These are phyloP conservation scores for Nakaseomyces kungkrabaensis DNA, from an alignment of 1,139 yeast genomes.

Conservation along the genomic window DNA sequence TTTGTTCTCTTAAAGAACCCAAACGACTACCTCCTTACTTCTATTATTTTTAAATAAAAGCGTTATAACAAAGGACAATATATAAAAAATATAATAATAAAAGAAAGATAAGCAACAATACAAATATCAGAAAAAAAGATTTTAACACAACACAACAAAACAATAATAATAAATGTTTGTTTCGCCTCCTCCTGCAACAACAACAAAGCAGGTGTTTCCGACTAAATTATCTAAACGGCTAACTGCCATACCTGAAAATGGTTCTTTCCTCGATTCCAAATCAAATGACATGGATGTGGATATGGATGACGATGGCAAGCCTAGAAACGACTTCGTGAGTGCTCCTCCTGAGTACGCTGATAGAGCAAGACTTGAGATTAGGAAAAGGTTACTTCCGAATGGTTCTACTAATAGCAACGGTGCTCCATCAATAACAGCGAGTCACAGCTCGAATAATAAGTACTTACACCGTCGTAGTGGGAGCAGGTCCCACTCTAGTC, in stretches of 20 bases:
- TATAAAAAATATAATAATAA: not conserved
- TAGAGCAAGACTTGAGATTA: constrained; percentile 34
- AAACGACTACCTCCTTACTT: not conserved
- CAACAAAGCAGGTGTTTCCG: constrained; percentile 18
- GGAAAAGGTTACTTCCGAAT: constrained; percentile 23
- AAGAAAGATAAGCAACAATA: not conserved
- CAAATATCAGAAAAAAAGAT: not conserved
- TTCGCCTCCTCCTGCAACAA: constrained; percentile 27
- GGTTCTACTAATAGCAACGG: not conserved
- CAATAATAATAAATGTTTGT: constrained; percentile 19
- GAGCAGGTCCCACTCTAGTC: constrained; percentile 3
- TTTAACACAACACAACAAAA: not conserved
- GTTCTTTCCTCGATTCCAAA: not conserved
- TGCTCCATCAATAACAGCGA: not conserved
- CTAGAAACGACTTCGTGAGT: constrained; percentile 23
- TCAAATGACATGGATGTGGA: not conserved
- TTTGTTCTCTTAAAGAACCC: not conserved
- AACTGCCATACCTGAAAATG: constrained; percentile 6
- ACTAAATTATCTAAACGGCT: constrained; percentile 12
- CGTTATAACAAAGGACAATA: not conserved
- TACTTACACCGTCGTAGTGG: constrained; percentile 1
- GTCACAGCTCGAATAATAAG: constrained; percentile 3
- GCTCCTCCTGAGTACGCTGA: constrained; percentile 34
- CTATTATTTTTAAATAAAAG: not conserved
- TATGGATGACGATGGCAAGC: constrained; percentile 1